Evolutionary conservation across 2,329 filamentous ascomycete genomes (phyloP).

Genomic region (Diaporthe citriasiana): DNA sequence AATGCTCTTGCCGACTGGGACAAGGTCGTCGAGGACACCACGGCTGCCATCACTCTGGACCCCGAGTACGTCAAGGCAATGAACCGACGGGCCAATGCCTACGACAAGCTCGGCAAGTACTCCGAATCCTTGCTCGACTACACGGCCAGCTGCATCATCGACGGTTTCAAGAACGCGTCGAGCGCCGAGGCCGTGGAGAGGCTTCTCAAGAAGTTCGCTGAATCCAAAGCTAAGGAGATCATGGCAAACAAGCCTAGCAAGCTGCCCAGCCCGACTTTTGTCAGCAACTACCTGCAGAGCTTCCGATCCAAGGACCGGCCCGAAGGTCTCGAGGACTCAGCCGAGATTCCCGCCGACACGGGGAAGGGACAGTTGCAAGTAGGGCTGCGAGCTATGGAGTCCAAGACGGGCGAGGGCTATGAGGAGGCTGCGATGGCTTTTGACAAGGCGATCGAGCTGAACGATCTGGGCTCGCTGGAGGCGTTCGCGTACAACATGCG

Average conservation of each 20-base stretch:
- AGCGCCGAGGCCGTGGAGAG: constrained; percentile 93
- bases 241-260: constrained; percentile 87
- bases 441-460: constrained; percentile 87
- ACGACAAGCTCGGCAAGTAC: constrained; percentile 91
- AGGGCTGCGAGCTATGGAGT: constrained; percentile 83
- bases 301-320: constrained; percentile 89
- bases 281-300: constrained; percentile 98
- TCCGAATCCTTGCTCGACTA: constrained; percentile 97
- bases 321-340: constrained; percentile 83
- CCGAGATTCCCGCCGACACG: constrained; percentile 81
- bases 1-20: constrained; percentile 95
- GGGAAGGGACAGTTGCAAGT: constrained; percentile 89
- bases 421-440: constrained; percentile 89
- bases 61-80: constrained; percentile 97
- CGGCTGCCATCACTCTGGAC: constrained; percentile 92
- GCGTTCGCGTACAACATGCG: constrained; percentile 96
- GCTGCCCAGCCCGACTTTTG: constrained; percentile 94
- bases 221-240: constrained; percentile 92
- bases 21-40: constrained; percentile 97
- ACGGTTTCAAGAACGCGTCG: constrained; percentile 92
- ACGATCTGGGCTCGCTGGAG: constrained; percentile 84
- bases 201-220: constrained; percentile 95
- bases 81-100: constrained; percentile 95
- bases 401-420: constrained; percentile 92
- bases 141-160: constrained; percentile 98